Evolutionary conservation across 225 moss, liverwort and hornwort species (phyloP), one percentile per base, ranked within the genome.

Genomic region (Pseudoscleropodium purum): DNA sequence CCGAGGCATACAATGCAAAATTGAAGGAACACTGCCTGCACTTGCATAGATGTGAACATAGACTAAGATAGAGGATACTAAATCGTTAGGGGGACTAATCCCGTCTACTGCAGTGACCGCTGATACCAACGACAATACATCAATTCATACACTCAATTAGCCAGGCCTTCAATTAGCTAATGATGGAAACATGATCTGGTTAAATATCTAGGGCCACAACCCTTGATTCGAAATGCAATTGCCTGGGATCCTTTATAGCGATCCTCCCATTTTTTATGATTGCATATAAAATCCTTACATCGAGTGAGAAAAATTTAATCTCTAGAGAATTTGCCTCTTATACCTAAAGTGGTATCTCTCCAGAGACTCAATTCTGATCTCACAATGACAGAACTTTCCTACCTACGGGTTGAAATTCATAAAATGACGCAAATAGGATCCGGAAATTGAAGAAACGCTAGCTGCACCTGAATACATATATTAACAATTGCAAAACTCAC

Each of bases 401-500:
- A 43, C 10, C 15, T 17, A 17, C 5, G 65, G 23, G 15, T 65
- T 7, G 20, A 52, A 63, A 18, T 21, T 52, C 51, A 30, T 7
- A 52, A 30, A 52, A 36, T 63, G 77, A 37, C 26, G n/a, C 23
- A 29, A 65, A 41, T 52, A 31, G 54, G 15, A 52, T 66, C 65
- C 12, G 9, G 49, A 43, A 70, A 54, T 24, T 41, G 75, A 49
- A 20, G 34, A 27, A 69, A 70, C 41, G 68, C 78, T 39, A 39
- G 41, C 36, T 69, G 54, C 52, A 82, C 57, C 63, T 73, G 34
- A 81, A 52, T 33, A 15, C 76, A 69, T 26, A 41, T 5, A 52
- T 39, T 16, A 74, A 65, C 51, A 31, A 37, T 63, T 62, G 72
- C 72, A 18, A 70, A 45, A 84, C 96, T 94, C 83, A 99, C 99